Base-by-base conservation (phyloP, 148 eudicot species). In the Rhododendron kiyosumense region DNA sequence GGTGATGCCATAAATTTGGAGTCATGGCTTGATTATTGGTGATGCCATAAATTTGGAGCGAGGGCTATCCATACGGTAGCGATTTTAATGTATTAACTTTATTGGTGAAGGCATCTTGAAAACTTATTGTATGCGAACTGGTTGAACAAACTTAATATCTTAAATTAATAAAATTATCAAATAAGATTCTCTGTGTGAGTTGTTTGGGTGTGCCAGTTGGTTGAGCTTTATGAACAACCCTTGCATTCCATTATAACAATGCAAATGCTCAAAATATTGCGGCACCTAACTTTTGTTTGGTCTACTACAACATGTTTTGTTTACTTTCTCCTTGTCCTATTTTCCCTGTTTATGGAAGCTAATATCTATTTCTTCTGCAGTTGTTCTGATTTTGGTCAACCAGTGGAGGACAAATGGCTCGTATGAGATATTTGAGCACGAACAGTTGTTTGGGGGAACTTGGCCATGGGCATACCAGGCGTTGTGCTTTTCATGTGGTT, bases 381-480 rank as follows among this genome's bases (percentile, higher is more conserved):
- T 94, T 90, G 89, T 94, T 59, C 87, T 91, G 81, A 92, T 97
- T 85, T 88, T 97, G 91, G 63, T 92, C 61, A 91, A 89, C 48
- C 94, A 90, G 86, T 90, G 90, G 89, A 83, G 61, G 17, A 18
- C 14, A 51, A 89, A 85, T 84, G 87, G 86, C 52, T 71, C 87
- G 7, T 32, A 79, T 15, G 82, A 88, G 75, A 90, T 95, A 86
- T 94, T 97, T 89, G 94, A 94, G 84, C 99, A 96, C 74, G 89
- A 94, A 4, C 91, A 93, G 84, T 87, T 95, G 86, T 95, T 94
- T 85, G 88, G 87, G 10, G 85, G 82, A 83, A 90, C 94, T 61
- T 97, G 99, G 99, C 90, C 92, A 0, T 92, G 92, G 91, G 98
- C 98, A 48, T 97, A 92, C 84, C 83, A 90, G 49, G 94, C 96